Conservation (phyloP, 805 yeast species). For the Wickerhamomyces subpelliculosus region DNA sequence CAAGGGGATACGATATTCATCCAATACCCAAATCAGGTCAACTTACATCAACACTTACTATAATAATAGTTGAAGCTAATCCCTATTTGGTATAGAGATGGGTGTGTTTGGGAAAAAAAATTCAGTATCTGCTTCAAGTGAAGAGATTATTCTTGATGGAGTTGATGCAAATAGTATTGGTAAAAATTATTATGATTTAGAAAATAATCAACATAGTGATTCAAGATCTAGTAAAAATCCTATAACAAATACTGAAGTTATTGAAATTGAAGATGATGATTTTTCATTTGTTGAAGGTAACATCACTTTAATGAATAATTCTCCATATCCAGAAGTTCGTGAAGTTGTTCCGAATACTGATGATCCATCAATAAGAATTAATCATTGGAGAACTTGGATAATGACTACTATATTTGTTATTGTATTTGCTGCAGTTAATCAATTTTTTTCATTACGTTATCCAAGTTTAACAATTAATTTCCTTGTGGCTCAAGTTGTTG, state of each 20-base stretch:
- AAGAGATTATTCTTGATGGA: no score
- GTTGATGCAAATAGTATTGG: no score
- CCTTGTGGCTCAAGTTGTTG: slow-evolving; percentile 51
- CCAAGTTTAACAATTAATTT: slow-evolving; percentile 45
- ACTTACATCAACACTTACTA: no score
- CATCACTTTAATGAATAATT: slow-evolving; percentile 27
- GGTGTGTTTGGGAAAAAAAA: no score
- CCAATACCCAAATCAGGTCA: no score
- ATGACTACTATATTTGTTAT: slow-evolving; percentile 43
- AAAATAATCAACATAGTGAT: no score
- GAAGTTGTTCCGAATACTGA: slow-evolving; percentile 49
- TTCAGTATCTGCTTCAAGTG: no score
- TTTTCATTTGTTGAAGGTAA: slow-evolving; percentile 6
- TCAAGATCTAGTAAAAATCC: slow-evolving; percentile 11
- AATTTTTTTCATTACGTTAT: slow-evolving; percentile 46
- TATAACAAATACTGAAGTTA: no score
- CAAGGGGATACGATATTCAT: no score
- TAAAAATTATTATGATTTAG: no score
- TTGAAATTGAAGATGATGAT: slow-evolving; percentile 22
- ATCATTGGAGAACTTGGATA: slow-evolving; percentile 50
- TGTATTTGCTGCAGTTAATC: slow-evolving; percentile 50
- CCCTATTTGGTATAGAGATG: no score
- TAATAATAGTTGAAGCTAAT: no score
- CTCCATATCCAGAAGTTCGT: slow-evolving; percentile 62
- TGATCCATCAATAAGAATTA: slow-evolving; percentile 41